phyloP scores from a whole-genome alignment of 176 grass and related monocot genomes.

The Zizania latifolia region DNA sequence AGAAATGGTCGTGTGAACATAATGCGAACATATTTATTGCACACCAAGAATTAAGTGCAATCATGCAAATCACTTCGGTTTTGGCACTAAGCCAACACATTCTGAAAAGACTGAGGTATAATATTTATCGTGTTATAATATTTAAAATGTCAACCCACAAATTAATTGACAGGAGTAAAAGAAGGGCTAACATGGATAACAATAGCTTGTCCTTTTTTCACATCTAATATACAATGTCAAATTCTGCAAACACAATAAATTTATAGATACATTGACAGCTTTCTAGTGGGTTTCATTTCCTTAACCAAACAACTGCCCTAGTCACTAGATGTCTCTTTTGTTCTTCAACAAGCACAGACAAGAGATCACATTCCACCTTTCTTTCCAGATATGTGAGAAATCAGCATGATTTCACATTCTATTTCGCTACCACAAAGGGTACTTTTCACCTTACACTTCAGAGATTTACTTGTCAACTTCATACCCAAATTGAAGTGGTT shows the following conservation, averaged over 20 bases:
- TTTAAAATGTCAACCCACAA: background rate
- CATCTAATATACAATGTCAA: background rate
- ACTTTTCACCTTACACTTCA: background rate
- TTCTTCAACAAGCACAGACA: background rate
- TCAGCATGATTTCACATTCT: no score
- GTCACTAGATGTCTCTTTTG: background rate
- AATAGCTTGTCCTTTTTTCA: background rate
- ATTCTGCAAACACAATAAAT: background rate
- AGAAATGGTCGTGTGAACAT: background rate
- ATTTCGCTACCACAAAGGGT: no score
- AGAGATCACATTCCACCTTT: background rate
- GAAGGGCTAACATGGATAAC: background rate
- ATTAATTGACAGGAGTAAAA: background rate
- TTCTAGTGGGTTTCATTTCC: background rate
- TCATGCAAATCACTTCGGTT: background rate
- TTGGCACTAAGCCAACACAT: background rate
- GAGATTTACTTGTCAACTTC: background rate
- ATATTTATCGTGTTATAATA: background rate
- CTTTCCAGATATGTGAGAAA: background rate
- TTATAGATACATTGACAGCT: background rate
- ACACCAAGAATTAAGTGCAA: background rate
- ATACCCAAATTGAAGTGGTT: background rate
- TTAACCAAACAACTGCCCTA: background rate
- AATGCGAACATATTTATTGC: background rate
- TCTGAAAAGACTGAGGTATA: background rate